Conservation (phyloP, 345 rosid species). For the Populus euphratica region DNA sequence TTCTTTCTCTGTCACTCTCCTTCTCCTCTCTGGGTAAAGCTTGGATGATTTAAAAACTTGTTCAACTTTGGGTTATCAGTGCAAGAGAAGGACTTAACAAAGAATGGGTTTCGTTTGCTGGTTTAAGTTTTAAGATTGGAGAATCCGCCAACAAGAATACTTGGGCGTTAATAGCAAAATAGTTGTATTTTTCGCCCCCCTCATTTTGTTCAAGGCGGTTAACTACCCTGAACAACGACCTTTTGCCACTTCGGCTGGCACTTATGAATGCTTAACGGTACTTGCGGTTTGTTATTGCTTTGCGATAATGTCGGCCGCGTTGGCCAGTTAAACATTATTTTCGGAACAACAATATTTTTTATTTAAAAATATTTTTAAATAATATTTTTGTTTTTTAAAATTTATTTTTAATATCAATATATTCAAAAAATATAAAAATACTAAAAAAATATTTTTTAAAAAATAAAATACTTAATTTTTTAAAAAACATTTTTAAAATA, state of each 20-base stretch:
- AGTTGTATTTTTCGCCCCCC: not conserved
- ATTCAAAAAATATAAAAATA: too few relatives aligned
- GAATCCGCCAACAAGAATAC: constrained; percentile 30
- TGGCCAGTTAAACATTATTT: too few relatives aligned
- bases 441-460: too few relatives aligned
- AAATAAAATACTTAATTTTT: too few relatives aligned
- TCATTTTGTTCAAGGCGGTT: constrained; percentile 20
- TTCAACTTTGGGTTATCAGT: constrained; percentile 32
- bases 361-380: too few relatives aligned
- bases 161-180: constrained; percentile 22
- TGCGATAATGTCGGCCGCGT: not conserved
- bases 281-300: not conserved
- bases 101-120: constrained; percentile 12
- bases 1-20: constrained; percentile 5
- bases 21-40: not conserved
- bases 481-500: fast-evolving
- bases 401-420: too few relatives aligned
- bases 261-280: not conserved
- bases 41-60: not conserved
- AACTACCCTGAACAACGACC: constrained; percentile 30
- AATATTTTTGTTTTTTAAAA: too few relatives aligned
- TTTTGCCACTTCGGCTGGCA: not conserved
- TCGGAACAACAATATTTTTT: too few relatives aligned
- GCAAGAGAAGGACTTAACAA: constrained; percentile 22
- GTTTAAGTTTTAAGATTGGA: constrained; percentile 13